These are phyloP conservation scores for Malus sylvestris DNA, from an alignment of 306 rosid species.

Conservation along the genomic window DNA sequence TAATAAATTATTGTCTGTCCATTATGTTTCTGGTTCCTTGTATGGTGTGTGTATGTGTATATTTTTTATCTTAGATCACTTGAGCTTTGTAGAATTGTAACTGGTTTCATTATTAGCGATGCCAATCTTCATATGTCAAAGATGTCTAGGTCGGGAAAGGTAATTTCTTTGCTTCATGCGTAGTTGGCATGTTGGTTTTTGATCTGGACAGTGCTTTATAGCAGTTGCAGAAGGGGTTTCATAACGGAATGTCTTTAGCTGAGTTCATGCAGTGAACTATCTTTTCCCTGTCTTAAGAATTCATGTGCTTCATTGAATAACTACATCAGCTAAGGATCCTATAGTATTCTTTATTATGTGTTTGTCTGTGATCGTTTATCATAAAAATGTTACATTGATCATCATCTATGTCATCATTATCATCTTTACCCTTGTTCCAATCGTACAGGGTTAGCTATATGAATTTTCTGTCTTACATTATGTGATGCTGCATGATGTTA, in stretches of 20 bases:
- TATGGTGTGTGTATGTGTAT: neutral
- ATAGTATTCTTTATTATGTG: neutral
- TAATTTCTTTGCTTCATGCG: neutral
- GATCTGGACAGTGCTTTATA: neutral
- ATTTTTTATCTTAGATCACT: neutral
- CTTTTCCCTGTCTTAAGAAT: neutral
- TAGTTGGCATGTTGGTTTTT: neutral
- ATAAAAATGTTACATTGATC: neutral
- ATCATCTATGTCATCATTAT: neutral
- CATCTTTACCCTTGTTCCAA: neutral
- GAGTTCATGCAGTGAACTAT: constrained; percentile 2
- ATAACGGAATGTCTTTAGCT: neutral
- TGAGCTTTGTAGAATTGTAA: neutral
- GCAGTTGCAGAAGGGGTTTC: neutral
- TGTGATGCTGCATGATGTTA: neutral
- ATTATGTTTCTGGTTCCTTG: neutral
- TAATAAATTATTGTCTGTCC: neutral
- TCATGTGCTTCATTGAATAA: neutral
- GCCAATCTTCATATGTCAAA: neutral
- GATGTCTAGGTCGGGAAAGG: neutral
- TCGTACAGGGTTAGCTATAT: neutral
- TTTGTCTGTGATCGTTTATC: neutral
- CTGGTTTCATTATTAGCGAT: neutral
- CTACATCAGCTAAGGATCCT: neutral
- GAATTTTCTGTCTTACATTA: neutral